These are phyloP conservation scores for Aspergillus versicolor DNA, from an alignment of 2,329 filamentous ascomycete species.

Conservation along the genomic window DNA sequence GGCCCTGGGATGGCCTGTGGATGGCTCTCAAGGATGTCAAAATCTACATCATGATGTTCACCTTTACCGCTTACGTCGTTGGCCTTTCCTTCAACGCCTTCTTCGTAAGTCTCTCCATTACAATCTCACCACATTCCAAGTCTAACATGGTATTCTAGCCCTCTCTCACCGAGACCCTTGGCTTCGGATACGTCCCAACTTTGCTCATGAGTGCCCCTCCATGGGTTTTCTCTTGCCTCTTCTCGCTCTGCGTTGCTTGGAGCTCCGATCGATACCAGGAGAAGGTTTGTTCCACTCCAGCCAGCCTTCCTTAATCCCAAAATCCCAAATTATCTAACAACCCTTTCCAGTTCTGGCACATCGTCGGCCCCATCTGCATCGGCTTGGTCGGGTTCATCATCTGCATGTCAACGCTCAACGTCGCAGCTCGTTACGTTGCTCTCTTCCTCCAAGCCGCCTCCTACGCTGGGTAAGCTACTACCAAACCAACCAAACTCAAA, in stretches of 20 bases:
- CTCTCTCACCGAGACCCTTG: constrained; percentile 27
- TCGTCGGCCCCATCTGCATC: constrained; percentile 52
- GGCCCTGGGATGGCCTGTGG: constrained; percentile 32
- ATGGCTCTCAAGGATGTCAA: constrained; percentile 62
- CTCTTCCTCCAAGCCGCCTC: constrained; percentile 60
- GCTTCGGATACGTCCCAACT: constrained; percentile 27
- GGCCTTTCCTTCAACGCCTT: constrained; percentile 61
- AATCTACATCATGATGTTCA: constrained; percentile 64
- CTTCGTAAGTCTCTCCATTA: constrained; percentile 38
- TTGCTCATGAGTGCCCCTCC: constrained; percentile 40
- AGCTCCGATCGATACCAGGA: constrained; percentile 57
- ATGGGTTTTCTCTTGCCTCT: constrained; percentile 59
- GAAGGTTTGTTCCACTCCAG: constrained; percentile 21
- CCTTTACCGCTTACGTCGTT: constrained; percentile 61
- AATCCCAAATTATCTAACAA: not conserved
- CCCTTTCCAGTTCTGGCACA: constrained; percentile 56
- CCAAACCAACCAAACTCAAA: not conserved
- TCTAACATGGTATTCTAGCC: constrained; percentile 18
- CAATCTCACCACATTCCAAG: not conserved
- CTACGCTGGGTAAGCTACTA: constrained; percentile 48
- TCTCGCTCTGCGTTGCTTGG: constrained; percentile 58
- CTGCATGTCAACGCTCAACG: constrained; percentile 57
- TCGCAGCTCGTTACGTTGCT: constrained; percentile 59
- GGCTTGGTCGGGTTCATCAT: constrained; percentile 61
- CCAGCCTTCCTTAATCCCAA: not conserved